Percentiles rank a stretch among this genome's conserved stretches.
Evolutionary conservation across 2,329 filamentous ascomycete species (phyloP).

Genomic region (Nothopassalora personata): DNA sequence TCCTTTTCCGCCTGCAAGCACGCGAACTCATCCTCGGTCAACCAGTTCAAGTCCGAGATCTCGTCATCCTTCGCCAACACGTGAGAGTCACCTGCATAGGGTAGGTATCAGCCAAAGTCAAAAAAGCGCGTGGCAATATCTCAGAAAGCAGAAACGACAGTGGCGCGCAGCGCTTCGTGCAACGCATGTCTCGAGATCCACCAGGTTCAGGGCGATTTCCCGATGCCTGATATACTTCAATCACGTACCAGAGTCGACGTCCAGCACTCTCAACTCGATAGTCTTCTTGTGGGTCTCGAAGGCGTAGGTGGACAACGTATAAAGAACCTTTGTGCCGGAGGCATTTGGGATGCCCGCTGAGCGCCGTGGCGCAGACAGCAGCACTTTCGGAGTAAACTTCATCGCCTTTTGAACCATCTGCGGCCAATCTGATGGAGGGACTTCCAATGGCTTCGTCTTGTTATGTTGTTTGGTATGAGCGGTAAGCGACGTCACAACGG

Average conservation of each 20-base stretch:
- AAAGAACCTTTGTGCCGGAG: slow-evolving; percentile 59
- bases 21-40: slow-evolving; percentile 60
- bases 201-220: too few relatives aligned
- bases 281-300: slow-evolving; percentile 68
- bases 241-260: slow-evolving; percentile 54
- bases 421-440: not conserved
- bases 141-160: too few relatives aligned
- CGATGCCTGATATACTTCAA: too few relatives aligned
- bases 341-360: slow-evolving; percentile 65
- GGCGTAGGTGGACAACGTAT: slow-evolving; percentile 69
- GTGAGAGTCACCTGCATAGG: slow-evolving; percentile 45
- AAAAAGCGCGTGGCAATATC: too few relatives aligned
- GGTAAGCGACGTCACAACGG: not conserved
- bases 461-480: not conserved
- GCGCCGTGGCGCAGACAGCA: slow-evolving; percentile 69
- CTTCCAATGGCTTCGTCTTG: not conserved
- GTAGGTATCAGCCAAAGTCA: too few relatives aligned
- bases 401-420: slow-evolving; percentile 64
- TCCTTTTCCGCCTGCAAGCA: slow-evolving; percentile 46
- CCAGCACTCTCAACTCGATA: slow-evolving; percentile 64
- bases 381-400: slow-evolving; percentile 70
- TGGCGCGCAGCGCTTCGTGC: too few relatives aligned
- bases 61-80: slow-evolving; percentile 60
- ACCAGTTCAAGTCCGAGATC: slow-evolving; percentile 70
- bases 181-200: too few relatives aligned